Base-by-base conservation (phyloP, 306 rosid species). In the Quercus robur region DNA sequence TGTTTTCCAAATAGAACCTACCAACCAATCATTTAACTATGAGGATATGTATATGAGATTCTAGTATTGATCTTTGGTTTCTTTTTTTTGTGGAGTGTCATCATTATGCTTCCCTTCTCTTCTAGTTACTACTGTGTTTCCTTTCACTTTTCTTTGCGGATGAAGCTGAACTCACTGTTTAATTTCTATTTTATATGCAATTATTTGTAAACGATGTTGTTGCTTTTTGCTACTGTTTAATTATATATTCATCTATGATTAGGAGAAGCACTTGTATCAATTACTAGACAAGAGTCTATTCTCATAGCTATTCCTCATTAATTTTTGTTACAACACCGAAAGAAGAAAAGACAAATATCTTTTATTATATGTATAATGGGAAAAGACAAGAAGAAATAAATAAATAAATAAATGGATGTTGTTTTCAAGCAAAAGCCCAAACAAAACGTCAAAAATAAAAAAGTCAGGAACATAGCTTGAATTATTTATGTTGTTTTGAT, bases 11-110 rank as follows among this genome's bases (percentile, higher is more conserved):
- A 61, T 31, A 64, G 83, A 80, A 75, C 56, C 77, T 80, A 76
- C 80, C 75, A 82, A 64, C 77, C 87, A 83, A 85, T 89, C 88
- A 85, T 89, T 89, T 81, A 55, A 82, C 72, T 77, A 75, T 63
- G 86, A 83, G 80, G 77, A 85, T 87, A 51, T 84, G 78, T 84
- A 77, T 75, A 85, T 85, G 83, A 80, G 90, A 86, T 75, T 73
- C 79, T 75, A 44, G 81, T 77, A 75, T 82, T 86, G 77, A 79
- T 81, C 56, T 82, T 54, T 71, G 75, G 83, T 79, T 59, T 73
- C 74, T 44, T 26, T 66, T 83, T 78, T 77, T 80, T 72, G 81
- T 58, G 56, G 71, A 69, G 68, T 57, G 77, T 80, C 84, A 76
- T 81, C 84, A 78, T 80, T 61, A 23, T 49, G 77, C 66, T 23